These are phyloP conservation scores for Oropetium thomaeum DNA, from an alignment of 176 grass and related monocot genomes.

Conservation along the genomic window DNA sequence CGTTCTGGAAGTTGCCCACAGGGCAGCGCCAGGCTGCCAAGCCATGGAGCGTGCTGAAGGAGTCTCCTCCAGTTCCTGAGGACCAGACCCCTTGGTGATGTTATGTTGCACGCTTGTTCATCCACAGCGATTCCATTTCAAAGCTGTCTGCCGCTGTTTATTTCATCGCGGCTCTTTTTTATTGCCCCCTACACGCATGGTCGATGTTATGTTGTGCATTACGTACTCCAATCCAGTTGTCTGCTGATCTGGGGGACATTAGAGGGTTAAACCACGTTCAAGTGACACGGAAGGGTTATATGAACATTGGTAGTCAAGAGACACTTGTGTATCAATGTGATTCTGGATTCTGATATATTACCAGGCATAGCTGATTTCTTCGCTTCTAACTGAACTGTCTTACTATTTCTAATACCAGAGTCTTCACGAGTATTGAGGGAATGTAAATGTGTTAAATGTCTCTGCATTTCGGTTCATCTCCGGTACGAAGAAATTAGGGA, in stretches of 20 bases:
- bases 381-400: too few relatives aligned
- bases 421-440: too few relatives aligned
- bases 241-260: neutral
- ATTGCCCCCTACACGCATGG: neutral
- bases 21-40: conserved; percentile 45
- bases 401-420: too few relatives aligned
- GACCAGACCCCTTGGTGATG: conserved; percentile 54
- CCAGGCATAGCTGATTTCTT: too few relatives aligned
- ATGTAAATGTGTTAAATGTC: too few relatives aligned
- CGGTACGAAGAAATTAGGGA: too few relatives aligned
- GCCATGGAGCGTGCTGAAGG: conserved; percentile 51
- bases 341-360: too few relatives aligned
- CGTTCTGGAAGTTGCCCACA: conserved; percentile 76
- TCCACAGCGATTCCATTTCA: neutral
- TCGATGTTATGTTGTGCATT: neutral
- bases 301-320: neutral
- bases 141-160: neutral
- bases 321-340: too few relatives aligned
- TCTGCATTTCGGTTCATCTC: too few relatives aligned
- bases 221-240: conserved; percentile 14
- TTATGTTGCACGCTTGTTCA: neutral
- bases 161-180: neutral
- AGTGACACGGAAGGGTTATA: too few relatives aligned
- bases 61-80: conserved; percentile 44
- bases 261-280: neutral